Conservation (phyloP, 2,329 filamentous ascomycete genomes). For the Aureobasidium pullulans region DNA sequence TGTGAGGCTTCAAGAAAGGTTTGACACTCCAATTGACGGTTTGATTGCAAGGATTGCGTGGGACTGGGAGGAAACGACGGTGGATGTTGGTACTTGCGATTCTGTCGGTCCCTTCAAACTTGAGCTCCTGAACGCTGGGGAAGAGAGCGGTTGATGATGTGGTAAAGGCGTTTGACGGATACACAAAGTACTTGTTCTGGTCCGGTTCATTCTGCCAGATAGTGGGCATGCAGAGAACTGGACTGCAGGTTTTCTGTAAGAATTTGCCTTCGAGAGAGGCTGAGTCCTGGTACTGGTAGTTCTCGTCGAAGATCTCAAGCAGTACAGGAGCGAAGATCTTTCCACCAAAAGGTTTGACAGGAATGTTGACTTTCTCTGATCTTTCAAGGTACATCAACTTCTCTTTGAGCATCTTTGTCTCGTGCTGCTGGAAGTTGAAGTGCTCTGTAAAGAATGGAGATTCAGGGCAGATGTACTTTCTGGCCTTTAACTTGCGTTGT, state of each 20-base stretch:
- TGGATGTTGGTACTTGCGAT: slow-evolving; percentile 37
- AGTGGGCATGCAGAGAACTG: slow-evolving; percentile 32
- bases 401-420: slow-evolving; percentile 17
- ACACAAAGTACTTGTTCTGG: slow-evolving; percentile 10
- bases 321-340: slow-evolving; percentile 13
- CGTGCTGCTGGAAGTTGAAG: slow-evolving; percentile 22
- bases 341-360: slow-evolving; percentile 16
- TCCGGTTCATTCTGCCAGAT: slow-evolving; percentile 32
- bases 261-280: not conserved
- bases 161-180: slow-evolving; percentile 14
- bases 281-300: not conserved
- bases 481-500: slow-evolving; percentile 18
- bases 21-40: slow-evolving; percentile 37
- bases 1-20: slow-evolving; percentile 29
- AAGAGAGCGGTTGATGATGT: slow-evolving; percentile 28
- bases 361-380: not conserved
- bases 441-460: slow-evolving; percentile 21
- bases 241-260: slow-evolving; percentile 16
- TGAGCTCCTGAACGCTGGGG: slow-evolving; percentile 35
- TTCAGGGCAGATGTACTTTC: slow-evolving; percentile 21
- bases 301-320: not conserved
- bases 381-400: slow-evolving; percentile 12
- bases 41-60: slow-evolving; percentile 34
- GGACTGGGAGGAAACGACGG: slow-evolving; percentile 36
- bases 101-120: slow-evolving; percentile 42